These are phyloP conservation scores for Auricularia sp. DNA, from an alignment of 768 basidiomycete genomes.

Conservation along the genomic window DNA sequence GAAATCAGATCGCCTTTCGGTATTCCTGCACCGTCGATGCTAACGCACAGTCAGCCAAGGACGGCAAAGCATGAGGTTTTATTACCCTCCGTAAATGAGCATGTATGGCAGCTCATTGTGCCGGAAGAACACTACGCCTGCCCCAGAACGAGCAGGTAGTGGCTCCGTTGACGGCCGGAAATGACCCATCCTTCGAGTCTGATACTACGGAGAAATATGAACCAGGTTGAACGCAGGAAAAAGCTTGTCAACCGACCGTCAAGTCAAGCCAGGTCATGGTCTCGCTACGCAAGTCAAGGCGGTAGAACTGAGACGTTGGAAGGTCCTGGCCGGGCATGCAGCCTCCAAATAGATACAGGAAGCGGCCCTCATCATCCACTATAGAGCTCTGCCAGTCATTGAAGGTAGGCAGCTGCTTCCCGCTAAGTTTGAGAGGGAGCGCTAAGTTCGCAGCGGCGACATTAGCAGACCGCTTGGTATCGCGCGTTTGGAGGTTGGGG, in stretches of 20 bases:
- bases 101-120: background rate
- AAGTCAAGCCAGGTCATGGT: background rate
- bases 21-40: background rate
- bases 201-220: background rate
- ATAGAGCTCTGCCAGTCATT: background rate
- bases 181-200: background rate
- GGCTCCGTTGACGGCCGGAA: background rate
- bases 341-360: background rate
- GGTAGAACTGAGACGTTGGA: background rate
- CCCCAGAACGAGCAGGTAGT: background rate
- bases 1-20: background rate
- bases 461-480: too few species aligned
- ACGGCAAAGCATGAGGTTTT: background rate
- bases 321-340: background rate
- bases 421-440: background rate
- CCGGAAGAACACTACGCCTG: background rate
- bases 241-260: background rate
- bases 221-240: too few species aligned
- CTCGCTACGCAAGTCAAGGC: background rate
- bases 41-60: background rate
- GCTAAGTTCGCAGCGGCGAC: background rate
- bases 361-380: background rate
- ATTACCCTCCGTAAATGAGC: background rate
- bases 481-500: too few species aligned
- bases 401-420: background rate